Base-by-base conservation (phyloP, 106 monocot genomes). In the Narthecium ossifragum region DNA sequence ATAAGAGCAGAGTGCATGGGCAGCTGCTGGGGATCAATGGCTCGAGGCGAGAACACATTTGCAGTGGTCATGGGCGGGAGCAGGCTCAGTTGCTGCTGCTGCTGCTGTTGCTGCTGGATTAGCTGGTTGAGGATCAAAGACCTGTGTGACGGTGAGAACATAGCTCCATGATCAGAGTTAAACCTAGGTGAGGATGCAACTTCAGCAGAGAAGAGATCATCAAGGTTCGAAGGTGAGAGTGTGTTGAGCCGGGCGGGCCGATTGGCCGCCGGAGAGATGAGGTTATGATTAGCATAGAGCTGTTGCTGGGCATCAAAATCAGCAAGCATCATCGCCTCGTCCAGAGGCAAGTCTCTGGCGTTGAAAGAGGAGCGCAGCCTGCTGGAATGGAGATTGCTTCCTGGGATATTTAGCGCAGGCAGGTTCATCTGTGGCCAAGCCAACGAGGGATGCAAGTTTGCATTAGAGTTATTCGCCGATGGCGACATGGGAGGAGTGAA, bases 101-200 rank as follows among this genome's bases (percentile, higher is more conserved):
- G 88, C 78, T 87, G 88, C 78, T 87, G 87, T 60, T 83, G 84
- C 56, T n/a, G n/a, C n/a, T n/a, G n/a, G n/a, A n/a, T n/a, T n/a
- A 92, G 84, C 75, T 78, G 87, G 57, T 78, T 87, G 2, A 92
- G 52, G 2, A 81, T 49, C 5, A 78, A 72, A 20, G 74, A 47
- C 57, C 70, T 84, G 48, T 80, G 92, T 0, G 92, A 80, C 0
- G 92, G 87, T 10, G 92, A 92, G 59, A 83, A 92, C 28, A 87
- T 69, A 32, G 62, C 60, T 15, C 69, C 73, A 53, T 80, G 77
- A 23, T 87, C 83, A 28, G 76, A 43, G 55, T 75, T 84, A 30
- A 76, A 92, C 55, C 92, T 64, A 0, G 92, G 92, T 17, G 92
- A 92, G 0, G 63, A 85, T 0, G 75, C 31, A 1, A 92, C 67